A percentile compares a stretch with the other conserved stretches of the same genome.
These are phyloP conservation scores for Mimosa pudica DNA, from an alignment of 306 rosid genomes.

Conservation along the genomic window DNA sequence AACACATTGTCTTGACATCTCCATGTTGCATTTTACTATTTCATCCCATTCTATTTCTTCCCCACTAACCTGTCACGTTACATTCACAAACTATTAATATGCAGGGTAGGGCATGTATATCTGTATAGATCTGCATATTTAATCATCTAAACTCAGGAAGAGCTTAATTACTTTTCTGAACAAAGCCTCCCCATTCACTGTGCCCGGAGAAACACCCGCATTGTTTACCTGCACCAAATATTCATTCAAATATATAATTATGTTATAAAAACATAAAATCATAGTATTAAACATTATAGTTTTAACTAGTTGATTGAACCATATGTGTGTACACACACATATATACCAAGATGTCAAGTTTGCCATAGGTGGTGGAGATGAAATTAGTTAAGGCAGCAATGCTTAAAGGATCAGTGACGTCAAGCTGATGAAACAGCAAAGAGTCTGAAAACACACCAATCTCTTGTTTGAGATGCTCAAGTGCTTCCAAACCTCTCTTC, in stretches of 20 bases:
- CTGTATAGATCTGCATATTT: too few species aligned
- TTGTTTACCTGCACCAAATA: conserved; percentile 11
- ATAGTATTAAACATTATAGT: neutral
- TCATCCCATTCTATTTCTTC: neutral
- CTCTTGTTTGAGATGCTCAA: neutral
- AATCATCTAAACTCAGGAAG: neutral
- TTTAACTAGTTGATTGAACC: neutral
- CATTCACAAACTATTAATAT: too few species aligned
- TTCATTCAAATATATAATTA: neutral
- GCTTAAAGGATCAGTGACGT: neutral
- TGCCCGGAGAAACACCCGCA: neutral
- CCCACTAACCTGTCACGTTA: neutral
- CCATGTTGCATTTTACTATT: neutral
- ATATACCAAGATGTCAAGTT: conserved; percentile 10
- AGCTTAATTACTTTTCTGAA: conserved; percentile 8
- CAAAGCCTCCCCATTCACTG: conserved; percentile 1
- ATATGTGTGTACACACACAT: too few species aligned
- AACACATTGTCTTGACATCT: neutral
- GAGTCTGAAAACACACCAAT: neutral
- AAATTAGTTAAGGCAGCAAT: neutral
- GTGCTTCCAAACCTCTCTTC: conserved; percentile 37
- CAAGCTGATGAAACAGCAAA: conserved; percentile 12
- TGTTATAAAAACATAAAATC: neutral
- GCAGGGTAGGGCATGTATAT: too few species aligned
- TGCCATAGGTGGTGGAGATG: conserved; percentile 2